These are phyloP conservation scores for Barbatosphaeria neglecta DNA, from an alignment of 495 filamentous ascomycete species.

Conservation along the genomic window DNA sequence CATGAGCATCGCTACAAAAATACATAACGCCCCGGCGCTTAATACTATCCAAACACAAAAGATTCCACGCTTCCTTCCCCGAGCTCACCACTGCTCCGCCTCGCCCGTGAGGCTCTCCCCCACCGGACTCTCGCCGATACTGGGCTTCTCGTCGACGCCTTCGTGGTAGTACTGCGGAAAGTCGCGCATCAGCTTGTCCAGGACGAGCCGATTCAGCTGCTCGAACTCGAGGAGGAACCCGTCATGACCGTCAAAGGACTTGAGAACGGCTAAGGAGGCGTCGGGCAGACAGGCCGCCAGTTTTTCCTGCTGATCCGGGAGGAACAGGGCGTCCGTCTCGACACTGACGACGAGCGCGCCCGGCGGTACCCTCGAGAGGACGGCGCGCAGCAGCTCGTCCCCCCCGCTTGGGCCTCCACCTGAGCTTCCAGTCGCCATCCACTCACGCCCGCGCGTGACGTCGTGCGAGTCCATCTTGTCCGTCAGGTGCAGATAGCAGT, in stretches of 20 bases:
- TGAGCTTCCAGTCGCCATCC: constrained; percentile 7
- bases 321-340: constrained; percentile 22
- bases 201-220: constrained; percentile 13
- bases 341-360: constrained; percentile 22
- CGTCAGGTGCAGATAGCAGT: constrained; percentile 25
- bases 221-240: constrained; percentile 26
- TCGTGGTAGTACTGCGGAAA: constrained; percentile 15
- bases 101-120: not conserved
- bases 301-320: constrained; percentile 18
- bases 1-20: too few relatives aligned
- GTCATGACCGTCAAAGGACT: constrained; percentile 22
- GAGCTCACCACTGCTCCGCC: not conserved
- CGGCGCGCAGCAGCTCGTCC: constrained; percentile 6
- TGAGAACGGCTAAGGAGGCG: constrained; percentile 15
- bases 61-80: too few relatives aligned
- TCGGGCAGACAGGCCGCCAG: constrained; percentile 16
- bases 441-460: constrained; percentile 7
- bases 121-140: not conserved
- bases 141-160: too few relatives aligned
- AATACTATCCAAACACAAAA: too few relatives aligned
- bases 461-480: constrained; percentile 30
- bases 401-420: not conserved
- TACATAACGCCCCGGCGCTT: too few relatives aligned
- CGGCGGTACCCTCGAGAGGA: constrained; percentile 9
- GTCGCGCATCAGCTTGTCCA: constrained; percentile 11